phyloP scores from a whole-genome alignment of 805 yeast species.

The Saturnispora dispora region DNA sequence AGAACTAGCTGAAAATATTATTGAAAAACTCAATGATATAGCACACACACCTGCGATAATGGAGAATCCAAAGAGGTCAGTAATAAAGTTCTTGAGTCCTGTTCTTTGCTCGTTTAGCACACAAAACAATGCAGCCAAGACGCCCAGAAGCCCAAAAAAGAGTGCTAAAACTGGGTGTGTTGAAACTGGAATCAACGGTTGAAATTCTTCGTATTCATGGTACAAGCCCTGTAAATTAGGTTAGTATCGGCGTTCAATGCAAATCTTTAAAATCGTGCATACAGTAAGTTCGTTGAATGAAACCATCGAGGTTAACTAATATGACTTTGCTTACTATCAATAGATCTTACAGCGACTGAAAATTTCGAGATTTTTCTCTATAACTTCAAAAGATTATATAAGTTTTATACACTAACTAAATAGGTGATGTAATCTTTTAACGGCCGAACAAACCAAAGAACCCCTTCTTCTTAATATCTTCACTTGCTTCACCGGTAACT shows the following conservation, averaged over 20 bases:
- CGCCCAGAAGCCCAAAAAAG: background rate
- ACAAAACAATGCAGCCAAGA: conserved; percentile 1
- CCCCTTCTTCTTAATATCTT: conserved; percentile 45
- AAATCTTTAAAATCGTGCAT: background rate
- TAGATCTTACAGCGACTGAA: background rate
- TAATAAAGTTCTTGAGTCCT: background rate
- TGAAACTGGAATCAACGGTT: background rate
- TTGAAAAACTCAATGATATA: conserved; percentile 1
- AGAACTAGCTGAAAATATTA: conserved; percentile 5
- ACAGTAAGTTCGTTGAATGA: conserved; percentile 1
- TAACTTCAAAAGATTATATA: background rate
- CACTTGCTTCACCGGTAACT: conserved; percentile 16
- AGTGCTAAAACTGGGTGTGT: conserved; percentile 1
- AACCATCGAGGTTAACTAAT: background rate
- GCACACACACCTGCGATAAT: conserved; percentile 1
- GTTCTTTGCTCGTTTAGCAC: background rate
- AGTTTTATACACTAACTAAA: background rate
- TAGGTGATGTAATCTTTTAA: conserved; percentile 3
- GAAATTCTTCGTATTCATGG: background rate
- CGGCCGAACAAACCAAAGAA: conserved; percentile 70
- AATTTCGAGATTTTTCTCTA: background rate
- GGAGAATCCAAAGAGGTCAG: background rate
- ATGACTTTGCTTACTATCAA: background rate
- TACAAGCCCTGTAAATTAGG: background rate
- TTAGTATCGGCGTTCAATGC: background rate